Percentiles rank a stretch among this genome's conserved stretches.
These are phyloP conservation scores for Penicillium crystallinum DNA, from an alignment of 495 filamentous ascomycete genomes.

Conservation along the genomic window DNA sequence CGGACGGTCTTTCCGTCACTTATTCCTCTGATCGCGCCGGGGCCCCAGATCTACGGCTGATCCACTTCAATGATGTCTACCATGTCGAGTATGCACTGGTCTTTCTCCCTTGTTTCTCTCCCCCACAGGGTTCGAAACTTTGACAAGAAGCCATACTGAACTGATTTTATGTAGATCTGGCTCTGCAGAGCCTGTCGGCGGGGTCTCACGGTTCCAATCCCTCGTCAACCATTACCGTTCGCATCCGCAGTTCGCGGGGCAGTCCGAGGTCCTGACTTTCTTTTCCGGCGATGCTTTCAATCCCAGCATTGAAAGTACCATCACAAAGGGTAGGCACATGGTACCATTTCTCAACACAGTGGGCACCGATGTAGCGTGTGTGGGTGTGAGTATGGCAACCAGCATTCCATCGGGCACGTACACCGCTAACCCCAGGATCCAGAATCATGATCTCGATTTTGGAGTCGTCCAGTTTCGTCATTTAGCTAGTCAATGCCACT, in stretches of 20 bases:
- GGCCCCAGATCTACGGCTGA: constrained; percentile 65
- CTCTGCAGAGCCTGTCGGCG: constrained; percentile 76
- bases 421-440: constrained; percentile 10
- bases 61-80: constrained; percentile 93
- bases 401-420: not conserved
- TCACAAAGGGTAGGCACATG: constrained; percentile 90
- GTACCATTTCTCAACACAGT: constrained; percentile 78
- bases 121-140: not conserved
- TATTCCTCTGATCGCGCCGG: constrained; percentile 48
- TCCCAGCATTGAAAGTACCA: constrained; percentile 75
- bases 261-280: constrained; percentile 65
- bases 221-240: constrained; percentile 67
- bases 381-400: constrained; percentile 56
- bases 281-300: constrained; percentile 95
- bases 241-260: constrained; percentile 49
- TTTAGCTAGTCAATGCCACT: constrained; percentile 66
- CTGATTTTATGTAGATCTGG: constrained; percentile 36
- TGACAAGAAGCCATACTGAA: not conserved
- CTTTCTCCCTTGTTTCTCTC: not conserved
- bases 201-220: constrained; percentile 73
- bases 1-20: constrained; percentile 42
- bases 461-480: constrained; percentile 75
- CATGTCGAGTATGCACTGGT: constrained; percentile 61
- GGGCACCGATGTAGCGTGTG: constrained; percentile 68
- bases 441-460: constrained; percentile 93